Evolutionary conservation across 305 asterid species (phyloP).

Genomic region (Solanum hybrid): DNA sequence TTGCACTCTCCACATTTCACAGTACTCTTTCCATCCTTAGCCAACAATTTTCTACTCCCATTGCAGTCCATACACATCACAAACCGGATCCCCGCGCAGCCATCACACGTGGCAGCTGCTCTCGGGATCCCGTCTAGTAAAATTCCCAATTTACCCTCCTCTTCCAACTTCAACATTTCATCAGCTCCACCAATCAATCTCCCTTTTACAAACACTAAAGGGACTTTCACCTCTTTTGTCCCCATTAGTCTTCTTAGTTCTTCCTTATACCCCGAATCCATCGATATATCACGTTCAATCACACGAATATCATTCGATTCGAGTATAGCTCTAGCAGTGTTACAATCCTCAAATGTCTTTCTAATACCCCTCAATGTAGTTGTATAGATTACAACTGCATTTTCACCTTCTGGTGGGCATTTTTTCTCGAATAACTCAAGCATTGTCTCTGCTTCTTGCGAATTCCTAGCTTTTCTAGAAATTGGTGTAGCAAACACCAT

Average conservation of each 20-base stretch:
- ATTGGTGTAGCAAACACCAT: slow-evolving; percentile 17
- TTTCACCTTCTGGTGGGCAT: slow-evolving; percentile 70
- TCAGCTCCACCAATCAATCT: slow-evolving; percentile 81
- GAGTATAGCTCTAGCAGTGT: slow-evolving; percentile 44
- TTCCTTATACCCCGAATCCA: slow-evolving; percentile 73
- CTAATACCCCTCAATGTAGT: slow-evolving; percentile 81
- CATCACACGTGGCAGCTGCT: slow-evolving; percentile 33
- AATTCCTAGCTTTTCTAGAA: slow-evolving; percentile 2
- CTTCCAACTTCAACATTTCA: slow-evolving; percentile 66
- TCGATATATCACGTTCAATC: slow-evolving; percentile 64
- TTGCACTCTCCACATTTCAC: slow-evolving; percentile 67
- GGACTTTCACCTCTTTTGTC: slow-evolving; percentile 52
- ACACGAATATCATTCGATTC: slow-evolving; percentile 45
- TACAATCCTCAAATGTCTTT: slow-evolving; percentile 86
- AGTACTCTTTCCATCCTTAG: slow-evolving; percentile 52
- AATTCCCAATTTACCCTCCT: slow-evolving; percentile 61
- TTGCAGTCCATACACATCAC: slow-evolving; percentile 65
- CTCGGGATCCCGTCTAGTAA: slow-evolving; percentile 49
- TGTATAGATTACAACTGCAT: slow-evolving; percentile 46
- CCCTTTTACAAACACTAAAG: slow-evolving; percentile 73
- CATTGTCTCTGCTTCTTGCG: slow-evolving; percentile 16
- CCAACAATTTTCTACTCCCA: slow-evolving; percentile 74
- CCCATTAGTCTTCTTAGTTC: slow-evolving; percentile 57
- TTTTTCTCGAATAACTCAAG: slow-evolving; percentile 32
- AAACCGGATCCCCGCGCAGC: slow-evolving; percentile 71